phyloP scores from a whole-genome alignment of 352 stramenopile species.

The Hyaloperonospora brassicae region DNA sequence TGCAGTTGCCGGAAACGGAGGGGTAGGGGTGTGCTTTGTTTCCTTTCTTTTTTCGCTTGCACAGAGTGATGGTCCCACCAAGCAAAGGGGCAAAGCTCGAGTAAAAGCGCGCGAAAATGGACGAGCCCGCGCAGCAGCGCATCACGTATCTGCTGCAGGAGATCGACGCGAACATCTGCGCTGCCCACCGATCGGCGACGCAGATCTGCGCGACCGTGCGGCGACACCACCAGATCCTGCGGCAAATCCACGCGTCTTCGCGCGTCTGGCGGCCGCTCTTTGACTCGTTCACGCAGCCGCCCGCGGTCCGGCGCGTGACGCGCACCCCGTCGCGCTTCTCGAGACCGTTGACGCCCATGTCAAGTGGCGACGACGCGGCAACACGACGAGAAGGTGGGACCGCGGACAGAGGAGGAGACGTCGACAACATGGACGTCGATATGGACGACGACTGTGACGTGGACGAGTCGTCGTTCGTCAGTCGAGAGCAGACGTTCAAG shows the following conservation, averaged over 20 bases:
- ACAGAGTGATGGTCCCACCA: constrained; percentile 12
- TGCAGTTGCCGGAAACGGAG: no score
- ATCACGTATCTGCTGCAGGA: constrained; percentile 81
- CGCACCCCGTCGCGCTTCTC: constrained; percentile 36
- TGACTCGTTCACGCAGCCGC: constrained; percentile 52
- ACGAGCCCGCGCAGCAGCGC: constrained; percentile 67
- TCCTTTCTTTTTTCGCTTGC: neutral
- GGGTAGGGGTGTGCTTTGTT: no score
- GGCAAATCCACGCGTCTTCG: constrained; percentile 64
- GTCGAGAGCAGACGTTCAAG: constrained; percentile 57
- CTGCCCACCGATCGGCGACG: constrained; percentile 64
- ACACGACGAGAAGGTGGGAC: constrained; percentile 8
- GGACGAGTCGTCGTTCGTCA: constrained; percentile 32
- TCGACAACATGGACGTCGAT: no score
- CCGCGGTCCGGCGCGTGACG: constrained; percentile 30
- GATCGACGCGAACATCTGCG: constrained; percentile 79
- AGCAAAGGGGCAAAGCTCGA: constrained; percentile 3
- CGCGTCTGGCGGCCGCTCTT: constrained; percentile 76
- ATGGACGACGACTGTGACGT: constrained; percentile 8
- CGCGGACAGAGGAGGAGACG: constrained; percentile 15
- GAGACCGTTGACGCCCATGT: constrained; percentile 21
- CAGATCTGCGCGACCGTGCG: constrained; percentile 65
- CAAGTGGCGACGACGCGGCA: constrained; percentile 4
- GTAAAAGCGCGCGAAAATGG: constrained; percentile 40
- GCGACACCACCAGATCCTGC: constrained; percentile 66